Percentiles rank a stretch among this genome's conserved stretches.
Conservation (phyloP, 148 eudicot species). For the Arbutus unedo region DNA sequence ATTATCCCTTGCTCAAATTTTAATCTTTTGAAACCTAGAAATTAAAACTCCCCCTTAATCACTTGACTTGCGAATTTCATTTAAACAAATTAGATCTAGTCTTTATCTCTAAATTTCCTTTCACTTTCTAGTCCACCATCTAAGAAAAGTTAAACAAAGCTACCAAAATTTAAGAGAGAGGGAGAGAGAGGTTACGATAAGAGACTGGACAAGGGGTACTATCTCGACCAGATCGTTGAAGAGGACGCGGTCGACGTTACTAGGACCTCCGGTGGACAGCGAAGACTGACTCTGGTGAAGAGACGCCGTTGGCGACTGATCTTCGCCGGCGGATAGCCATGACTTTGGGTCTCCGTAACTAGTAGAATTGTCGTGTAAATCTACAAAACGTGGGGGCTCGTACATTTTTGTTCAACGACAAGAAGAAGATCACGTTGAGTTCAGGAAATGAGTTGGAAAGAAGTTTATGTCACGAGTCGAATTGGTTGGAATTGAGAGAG, state of each 20-base stretch:
- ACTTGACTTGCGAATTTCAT: neutral
- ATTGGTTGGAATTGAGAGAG: neutral
- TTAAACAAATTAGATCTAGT: neutral
- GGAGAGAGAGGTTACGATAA: constrained; percentile 47
- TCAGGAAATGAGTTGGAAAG: neutral
- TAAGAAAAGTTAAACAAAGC: neutral
- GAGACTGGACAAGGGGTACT: constrained; percentile 81
- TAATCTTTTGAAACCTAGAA: neutral
- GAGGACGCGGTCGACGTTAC: constrained; percentile 52
- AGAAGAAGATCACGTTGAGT: neutral
- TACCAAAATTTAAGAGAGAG: neutral
- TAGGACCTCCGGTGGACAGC: constrained; percentile 22
- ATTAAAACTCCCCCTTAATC: neutral
- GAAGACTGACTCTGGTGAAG: constrained; percentile 31
- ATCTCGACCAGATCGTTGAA: constrained; percentile 68
- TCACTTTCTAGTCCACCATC: neutral
- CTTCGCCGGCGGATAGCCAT: constrained; percentile 32
- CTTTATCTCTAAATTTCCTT: neutral
- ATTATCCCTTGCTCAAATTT: neutral
- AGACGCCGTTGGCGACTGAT: constrained; percentile 21
- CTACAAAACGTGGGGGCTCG: constrained; percentile 27
- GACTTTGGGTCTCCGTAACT: constrained; percentile 27
- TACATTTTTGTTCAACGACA: constrained; percentile 19
- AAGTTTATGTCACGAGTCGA: neutral
- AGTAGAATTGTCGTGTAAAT: constrained; percentile 22